Evolutionary conservation across 2,329 filamentous ascomycete genomes (phyloP), one percentile per base, ranked within the genome.

Genomic region (Ophiostoma ips): DNA sequence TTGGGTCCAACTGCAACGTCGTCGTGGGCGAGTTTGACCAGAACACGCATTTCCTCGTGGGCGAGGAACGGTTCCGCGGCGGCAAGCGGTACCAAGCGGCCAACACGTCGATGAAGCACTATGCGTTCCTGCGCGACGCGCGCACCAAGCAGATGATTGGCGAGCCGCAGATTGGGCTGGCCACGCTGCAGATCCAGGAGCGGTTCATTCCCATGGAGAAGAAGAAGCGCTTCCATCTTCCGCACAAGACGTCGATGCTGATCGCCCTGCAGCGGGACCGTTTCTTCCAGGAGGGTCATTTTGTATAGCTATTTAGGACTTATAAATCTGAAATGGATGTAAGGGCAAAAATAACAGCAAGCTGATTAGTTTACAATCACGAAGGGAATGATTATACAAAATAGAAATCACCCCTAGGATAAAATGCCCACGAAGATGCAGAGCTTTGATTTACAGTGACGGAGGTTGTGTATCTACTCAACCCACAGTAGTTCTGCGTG

Each of bases 81-180:
- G 72, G 76, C 33, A 74, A 80, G 58, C 72, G 77, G 33, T 77
- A 79, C 34, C 72, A 70, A 52, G 76, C 76, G 2, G 80, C 76
- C 76, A 79, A 74, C 72, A 74, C 72, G 50, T 75, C 71, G 55
- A 63, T 77, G 60, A 78, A 80, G 69, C 77, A 81, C 63, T 81
- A 77, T 59, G 64, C 78, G 41, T 80, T 76, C 62, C 68, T 81
- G 33, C 77, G 80, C 57, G 76, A 81, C 55, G 70, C 73, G 50
- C 71, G 77, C 50, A 80, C 77, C 2, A 67, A 62, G 60, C 65
- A 66, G 53, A 71, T 79, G 9, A 73, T 80, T 8, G 81, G 81
- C 53, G 85, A 90, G 67, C 84, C 85, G 33, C 83, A 83, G 61
- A 78, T 76, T 52, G 83, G 79, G 5, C 84, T 83, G 58, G 73